These are phyloP conservation scores for Agapanthus africanus DNA, from an alignment of 106 monocot species.

Conservation along the genomic window DNA sequence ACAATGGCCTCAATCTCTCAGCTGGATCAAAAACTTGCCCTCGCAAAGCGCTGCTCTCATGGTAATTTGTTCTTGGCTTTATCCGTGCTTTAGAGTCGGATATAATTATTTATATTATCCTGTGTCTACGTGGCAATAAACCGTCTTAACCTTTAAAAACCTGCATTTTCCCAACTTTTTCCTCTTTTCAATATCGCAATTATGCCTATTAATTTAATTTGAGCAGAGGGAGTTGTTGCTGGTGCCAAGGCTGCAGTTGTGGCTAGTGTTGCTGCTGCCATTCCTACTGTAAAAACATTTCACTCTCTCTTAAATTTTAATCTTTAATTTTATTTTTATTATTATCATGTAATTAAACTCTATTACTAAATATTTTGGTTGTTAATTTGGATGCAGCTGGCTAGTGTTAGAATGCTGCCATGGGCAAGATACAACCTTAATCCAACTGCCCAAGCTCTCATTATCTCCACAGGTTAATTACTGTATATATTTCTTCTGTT, in stretches of 20 bases:
- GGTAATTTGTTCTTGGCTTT: no score
- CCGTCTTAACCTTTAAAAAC: no score
- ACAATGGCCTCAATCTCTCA: slow-evolving; percentile 10
- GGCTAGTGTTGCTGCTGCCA: slow-evolving; percentile 57
- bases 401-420: slow-evolving; percentile 85
- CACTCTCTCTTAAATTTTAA: background rate
- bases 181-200: background rate
- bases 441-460: slow-evolving; percentile 81
- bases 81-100: no score
- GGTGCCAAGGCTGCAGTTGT: slow-evolving; percentile 75
- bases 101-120: background rate
- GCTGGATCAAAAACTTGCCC: slow-evolving; percentile 27
- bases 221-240: slow-evolving; percentile 71
- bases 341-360: background rate
- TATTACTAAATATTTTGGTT: background rate
- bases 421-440: slow-evolving; percentile 84
- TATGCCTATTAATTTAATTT: background rate
- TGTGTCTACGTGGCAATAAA: background rate
- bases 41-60: slow-evolving; percentile 39
- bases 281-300: slow-evolving; percentile 54
- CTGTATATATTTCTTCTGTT: background rate
- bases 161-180: background rate
- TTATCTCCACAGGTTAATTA: slow-evolving; percentile 59
- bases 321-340: background rate
- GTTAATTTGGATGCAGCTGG: slow-evolving; percentile 32